Percentiles rank a stretch among this genome's conserved stretches.
These are phyloP conservation scores for Aspergillus persii DNA, from an alignment of 2,329 filamentous ascomycete genomes.

Conservation along the genomic window DNA sequence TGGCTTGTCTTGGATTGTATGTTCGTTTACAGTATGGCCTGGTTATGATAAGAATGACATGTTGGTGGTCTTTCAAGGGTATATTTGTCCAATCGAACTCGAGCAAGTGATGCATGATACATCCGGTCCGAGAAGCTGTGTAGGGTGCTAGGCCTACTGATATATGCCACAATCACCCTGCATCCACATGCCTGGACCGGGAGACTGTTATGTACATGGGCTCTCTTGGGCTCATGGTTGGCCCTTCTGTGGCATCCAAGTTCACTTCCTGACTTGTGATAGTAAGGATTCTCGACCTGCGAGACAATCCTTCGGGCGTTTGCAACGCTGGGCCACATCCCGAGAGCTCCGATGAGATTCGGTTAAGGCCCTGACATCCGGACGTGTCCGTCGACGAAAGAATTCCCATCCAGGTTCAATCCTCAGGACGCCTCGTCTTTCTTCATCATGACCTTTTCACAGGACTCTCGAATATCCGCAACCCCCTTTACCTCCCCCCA, in stretches of 20 bases:
- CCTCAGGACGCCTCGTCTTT: constrained; percentile 24
- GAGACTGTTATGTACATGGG: neutral
- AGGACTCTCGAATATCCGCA: constrained; percentile 38
- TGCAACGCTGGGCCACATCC: neutral
- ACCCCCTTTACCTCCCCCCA: constrained; percentile 47
- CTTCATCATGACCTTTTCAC: constrained; percentile 38
- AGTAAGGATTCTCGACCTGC: neutral
- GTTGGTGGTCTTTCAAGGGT: constrained; percentile 1
- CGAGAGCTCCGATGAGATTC: neutral
- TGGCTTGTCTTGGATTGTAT: neutral
- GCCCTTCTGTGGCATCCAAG: neutral
- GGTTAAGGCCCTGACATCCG: neutral
- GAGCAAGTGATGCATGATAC: neutral
- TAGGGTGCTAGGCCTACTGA: neutral
- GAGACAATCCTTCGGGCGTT: neutral
- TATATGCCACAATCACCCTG: neutral
- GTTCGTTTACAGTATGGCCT: neutral
- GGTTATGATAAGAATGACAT: constrained; percentile 7
- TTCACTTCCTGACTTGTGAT: neutral
- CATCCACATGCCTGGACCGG: neutral
- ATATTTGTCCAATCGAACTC: neutral
- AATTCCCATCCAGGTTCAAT: neutral
- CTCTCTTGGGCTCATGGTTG: neutral
- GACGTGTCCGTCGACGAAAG: neutral
- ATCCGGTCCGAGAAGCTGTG: neutral